A percentile compares a stretch with the other conserved stretches of the same genome.
phyloP scores from a whole-genome alignment of 768 basidiomycete species.

The Kwoniella sp. region DNA sequence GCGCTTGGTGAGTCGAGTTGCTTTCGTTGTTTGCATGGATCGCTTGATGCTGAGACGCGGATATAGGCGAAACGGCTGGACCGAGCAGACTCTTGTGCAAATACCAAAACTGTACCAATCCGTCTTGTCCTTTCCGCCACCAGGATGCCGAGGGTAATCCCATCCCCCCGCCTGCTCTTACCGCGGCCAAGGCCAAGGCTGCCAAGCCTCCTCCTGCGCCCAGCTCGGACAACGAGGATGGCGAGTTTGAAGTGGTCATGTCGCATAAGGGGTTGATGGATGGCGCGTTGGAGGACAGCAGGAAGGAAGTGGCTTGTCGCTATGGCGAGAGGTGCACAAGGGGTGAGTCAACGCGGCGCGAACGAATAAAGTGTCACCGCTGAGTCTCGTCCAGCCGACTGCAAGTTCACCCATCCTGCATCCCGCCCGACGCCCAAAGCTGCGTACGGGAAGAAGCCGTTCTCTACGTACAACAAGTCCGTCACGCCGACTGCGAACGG shows the following conservation, averaged over 20 bases:
- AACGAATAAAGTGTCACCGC: background rate
- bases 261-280: conserved; percentile 38
- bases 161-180: conserved; percentile 48
- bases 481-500: conserved; percentile 4
- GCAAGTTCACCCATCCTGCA: conserved; percentile 87
- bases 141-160: conserved; percentile 47
- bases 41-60: background rate
- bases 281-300: conserved; percentile 35
- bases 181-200: conserved; percentile 28
- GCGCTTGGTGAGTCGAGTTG: conserved; percentile 57
- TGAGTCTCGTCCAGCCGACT: conserved; percentile 56
- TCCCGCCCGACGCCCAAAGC: conserved; percentile 27
- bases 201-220: conserved; percentile 4
- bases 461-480: conserved; percentile 6
- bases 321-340: conserved; percentile 84
- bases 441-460: conserved; percentile 8
- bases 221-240: conserved; percentile 38
- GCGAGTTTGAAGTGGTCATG: conserved; percentile 45
- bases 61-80: conserved; percentile 38
- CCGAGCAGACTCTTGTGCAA: conserved; percentile 46
- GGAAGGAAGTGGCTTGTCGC: conserved; percentile 58
- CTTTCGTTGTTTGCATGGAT: background rate
- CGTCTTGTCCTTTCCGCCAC: conserved; percentile 49
- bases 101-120: conserved; percentile 50
- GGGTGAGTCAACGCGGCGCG: conserved; percentile 44